phyloP scores from a whole-genome alignment of 176 grass and related monocot genomes.

The Lolium rigidum region DNA sequence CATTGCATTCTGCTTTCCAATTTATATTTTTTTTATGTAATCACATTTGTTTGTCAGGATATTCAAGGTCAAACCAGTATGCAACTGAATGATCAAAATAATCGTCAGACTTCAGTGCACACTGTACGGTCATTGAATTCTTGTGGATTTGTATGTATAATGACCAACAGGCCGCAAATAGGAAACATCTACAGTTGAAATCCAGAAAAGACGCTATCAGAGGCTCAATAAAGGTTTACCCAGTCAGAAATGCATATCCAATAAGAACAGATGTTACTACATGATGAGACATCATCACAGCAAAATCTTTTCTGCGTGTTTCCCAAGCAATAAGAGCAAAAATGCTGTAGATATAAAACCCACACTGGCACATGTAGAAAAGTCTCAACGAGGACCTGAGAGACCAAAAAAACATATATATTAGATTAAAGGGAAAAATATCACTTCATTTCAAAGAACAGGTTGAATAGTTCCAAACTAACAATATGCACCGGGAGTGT shows the following conservation, averaged over 20 bases:
- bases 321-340: slow-evolving; percentile 96
- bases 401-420: slow-evolving; percentile 20
- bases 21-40: not conserved
- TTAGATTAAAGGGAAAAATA: slow-evolving; percentile 40
- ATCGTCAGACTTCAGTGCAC: not conserved
- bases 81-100: slow-evolving; percentile 26
- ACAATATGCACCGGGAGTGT: slow-evolving; percentile 15
- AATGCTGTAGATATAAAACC: slow-evolving; percentile 98
- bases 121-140: not conserved
- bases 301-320: slow-evolving; percentile 98
- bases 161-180: slow-evolving; percentile 16
- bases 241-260: slow-evolving; percentile 79
- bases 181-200: slow-evolving; percentile 26
- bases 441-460: slow-evolving; percentile 32
- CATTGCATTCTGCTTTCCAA: not conserved
- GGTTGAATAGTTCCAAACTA: not conserved
- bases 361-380: slow-evolving; percentile 98
- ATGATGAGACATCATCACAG: slow-evolving; percentile 99
- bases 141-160: slow-evolving; percentile 20
- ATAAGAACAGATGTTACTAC: slow-evolving; percentile 92
- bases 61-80: slow-evolving; percentile 14
- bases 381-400: slow-evolving; percentile 77
- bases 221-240: slow-evolving; percentile 59
- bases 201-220: slow-evolving; percentile 35
- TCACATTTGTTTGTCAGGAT: slow-evolving; percentile 4